Evolutionary conservation across 2,329 filamentous ascomycete species (phyloP).

Genomic region (Penicillium sp.): DNA sequence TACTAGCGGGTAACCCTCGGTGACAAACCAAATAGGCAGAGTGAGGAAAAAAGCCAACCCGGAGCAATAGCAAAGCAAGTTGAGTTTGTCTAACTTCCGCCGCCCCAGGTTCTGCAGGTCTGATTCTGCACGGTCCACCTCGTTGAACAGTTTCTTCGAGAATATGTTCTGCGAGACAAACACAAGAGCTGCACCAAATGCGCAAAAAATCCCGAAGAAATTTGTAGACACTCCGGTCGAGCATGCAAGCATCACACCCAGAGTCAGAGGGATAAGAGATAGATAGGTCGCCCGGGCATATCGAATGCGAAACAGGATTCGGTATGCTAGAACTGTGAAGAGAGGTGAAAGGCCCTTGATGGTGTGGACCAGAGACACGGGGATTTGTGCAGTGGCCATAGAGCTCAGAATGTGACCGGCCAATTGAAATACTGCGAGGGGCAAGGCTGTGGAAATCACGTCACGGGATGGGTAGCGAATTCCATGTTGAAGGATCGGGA

Average conservation of each 20-base stretch:
- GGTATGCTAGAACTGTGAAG: slow-evolving; percentile 92
- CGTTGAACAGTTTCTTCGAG: slow-evolving; percentile 96
- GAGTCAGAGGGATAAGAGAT: slow-evolving; percentile 83
- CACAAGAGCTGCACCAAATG: slow-evolving; percentile 84
- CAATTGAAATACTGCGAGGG: slow-evolving; percentile 88
- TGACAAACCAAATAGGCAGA: slow-evolving; percentile 87
- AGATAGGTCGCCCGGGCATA: slow-evolving; percentile 86
- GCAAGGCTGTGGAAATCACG: slow-evolving; percentile 83
- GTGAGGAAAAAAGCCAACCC: slow-evolving; percentile 88
- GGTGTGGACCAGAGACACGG: slow-evolving; percentile 94
- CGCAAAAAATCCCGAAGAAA: slow-evolving; percentile 83
- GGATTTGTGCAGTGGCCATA: slow-evolving; percentile 89
- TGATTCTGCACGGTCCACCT: slow-evolving; percentile 79
- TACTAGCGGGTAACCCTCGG: slow-evolving; percentile 76
- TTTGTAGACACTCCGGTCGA: slow-evolving; percentile 89
- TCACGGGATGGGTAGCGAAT: slow-evolving; percentile 78
- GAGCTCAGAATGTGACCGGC: slow-evolving; percentile 91
- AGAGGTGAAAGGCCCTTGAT: slow-evolving; percentile 96
- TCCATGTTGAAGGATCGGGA: slow-evolving; percentile 80
- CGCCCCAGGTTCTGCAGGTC: slow-evolving; percentile 62
- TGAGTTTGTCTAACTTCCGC: slow-evolving; percentile 92
- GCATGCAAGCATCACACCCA: slow-evolving; percentile 95
- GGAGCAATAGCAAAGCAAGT: slow-evolving; percentile 95
- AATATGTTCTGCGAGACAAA: slow-evolving; percentile 99
- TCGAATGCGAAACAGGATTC: slow-evolving; percentile 80